Percentiles rank a stretch among this genome's conserved stretches.
phyloP scores from a whole-genome alignment of 768 basidiomycete species.

The Zangia roseola region DNA sequence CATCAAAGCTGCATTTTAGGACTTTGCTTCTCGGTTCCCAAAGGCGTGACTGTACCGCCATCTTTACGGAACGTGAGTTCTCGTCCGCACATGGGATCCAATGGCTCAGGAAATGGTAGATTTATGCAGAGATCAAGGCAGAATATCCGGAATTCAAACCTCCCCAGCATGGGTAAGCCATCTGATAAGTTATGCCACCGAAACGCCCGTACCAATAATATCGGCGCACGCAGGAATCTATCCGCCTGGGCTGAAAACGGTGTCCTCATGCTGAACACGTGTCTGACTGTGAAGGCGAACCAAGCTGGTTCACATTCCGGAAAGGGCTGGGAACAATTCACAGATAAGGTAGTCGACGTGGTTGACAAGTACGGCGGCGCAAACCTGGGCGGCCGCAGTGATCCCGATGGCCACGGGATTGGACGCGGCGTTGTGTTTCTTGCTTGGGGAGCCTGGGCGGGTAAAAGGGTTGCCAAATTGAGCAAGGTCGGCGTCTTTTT shows the following conservation, averaged over 20 bases:
- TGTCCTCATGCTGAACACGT: slow-evolving; percentile 91
- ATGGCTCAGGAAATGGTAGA: slow-evolving; percentile 43
- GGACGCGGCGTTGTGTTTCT: slow-evolving; percentile 83
- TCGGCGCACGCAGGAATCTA: slow-evolving; percentile 57
- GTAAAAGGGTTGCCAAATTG: slow-evolving; percentile 76
- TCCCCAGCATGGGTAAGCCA: slow-evolving; percentile 79
- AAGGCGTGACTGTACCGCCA: slow-evolving; percentile 71
- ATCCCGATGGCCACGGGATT: slow-evolving; percentile 44
- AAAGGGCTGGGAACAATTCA: slow-evolving; percentile 91
- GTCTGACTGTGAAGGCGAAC: slow-evolving; percentile 79
- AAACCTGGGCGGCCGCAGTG: slow-evolving; percentile 46
- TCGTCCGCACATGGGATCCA: slow-evolving; percentile 1
- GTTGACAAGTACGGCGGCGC: slow-evolving; percentile 77
- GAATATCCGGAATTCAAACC: slow-evolving; percentile 79
- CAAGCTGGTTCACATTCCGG: slow-evolving; percentile 78
- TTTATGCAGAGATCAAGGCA: slow-evolving; percentile 81
- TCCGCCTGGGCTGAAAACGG: slow-evolving; percentile 80
- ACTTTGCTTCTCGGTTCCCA: slow-evolving; percentile 86
- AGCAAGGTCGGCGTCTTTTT: slow-evolving; percentile 52
- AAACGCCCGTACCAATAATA: slow-evolving; percentile 3
- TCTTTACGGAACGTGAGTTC: slow-evolving; percentile 74
- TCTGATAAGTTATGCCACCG: slow-evolving; percentile 14
- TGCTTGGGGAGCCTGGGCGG: slow-evolving; percentile 89
- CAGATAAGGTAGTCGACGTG: slow-evolving; percentile 74
- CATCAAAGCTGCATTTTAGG: slow-evolving; percentile 42